phyloP scores from a whole-genome alignment of 306 rosid species.

The Dalbergia oliveri region DNA sequence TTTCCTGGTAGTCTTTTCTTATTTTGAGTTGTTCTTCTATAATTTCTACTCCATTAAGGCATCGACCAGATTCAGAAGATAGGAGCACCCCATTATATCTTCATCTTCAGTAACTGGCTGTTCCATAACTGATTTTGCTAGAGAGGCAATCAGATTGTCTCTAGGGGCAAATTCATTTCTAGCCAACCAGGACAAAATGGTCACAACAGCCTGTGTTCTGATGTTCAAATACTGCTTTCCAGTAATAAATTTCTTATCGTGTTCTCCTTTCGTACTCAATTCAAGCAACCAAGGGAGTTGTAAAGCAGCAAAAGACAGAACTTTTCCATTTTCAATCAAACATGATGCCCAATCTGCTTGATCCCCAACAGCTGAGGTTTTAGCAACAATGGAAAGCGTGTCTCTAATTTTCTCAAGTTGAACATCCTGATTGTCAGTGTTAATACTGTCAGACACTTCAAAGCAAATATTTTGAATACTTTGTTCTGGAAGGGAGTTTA shows the following conservation, averaged over 20 bases:
- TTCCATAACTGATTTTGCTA: slow-evolving; percentile 83
- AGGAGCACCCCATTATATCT: slow-evolving; percentile 75
- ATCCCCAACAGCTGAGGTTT: slow-evolving; percentile 73
- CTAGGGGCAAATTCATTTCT: slow-evolving; percentile 89
- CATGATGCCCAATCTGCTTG: slow-evolving; percentile 69
- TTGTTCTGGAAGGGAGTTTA: slow-evolving; percentile 54
- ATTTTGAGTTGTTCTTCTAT: slow-evolving; percentile 90
- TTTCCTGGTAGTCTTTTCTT: slow-evolving; percentile 84
- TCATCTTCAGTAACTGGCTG: slow-evolving; percentile 82
- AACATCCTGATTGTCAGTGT: slow-evolving; percentile 64
- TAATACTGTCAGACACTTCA: slow-evolving; percentile 52
- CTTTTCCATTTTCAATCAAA: slow-evolving; percentile 83
- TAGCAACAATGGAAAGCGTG: slow-evolving; percentile 68
- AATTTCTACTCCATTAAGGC: slow-evolving; percentile 87
- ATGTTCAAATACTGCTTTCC: slow-evolving; percentile 67
- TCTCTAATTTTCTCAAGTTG: slow-evolving; percentile 62
- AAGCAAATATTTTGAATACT: slow-evolving; percentile 57
- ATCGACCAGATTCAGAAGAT: slow-evolving; percentile 90
- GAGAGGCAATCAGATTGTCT: slow-evolving; percentile 75
- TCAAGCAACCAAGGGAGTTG: slow-evolving; percentile 95
- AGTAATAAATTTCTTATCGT: slow-evolving; percentile 50
- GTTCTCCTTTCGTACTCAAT: slow-evolving; percentile 69
- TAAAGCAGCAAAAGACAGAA: slow-evolving; percentile 78
- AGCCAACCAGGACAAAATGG: slow-evolving; percentile 92
- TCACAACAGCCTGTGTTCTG: slow-evolving; percentile 75